Conservation (phyloP, 257 asterid genomes). For the Ocimum tenuiflorum region DNA sequence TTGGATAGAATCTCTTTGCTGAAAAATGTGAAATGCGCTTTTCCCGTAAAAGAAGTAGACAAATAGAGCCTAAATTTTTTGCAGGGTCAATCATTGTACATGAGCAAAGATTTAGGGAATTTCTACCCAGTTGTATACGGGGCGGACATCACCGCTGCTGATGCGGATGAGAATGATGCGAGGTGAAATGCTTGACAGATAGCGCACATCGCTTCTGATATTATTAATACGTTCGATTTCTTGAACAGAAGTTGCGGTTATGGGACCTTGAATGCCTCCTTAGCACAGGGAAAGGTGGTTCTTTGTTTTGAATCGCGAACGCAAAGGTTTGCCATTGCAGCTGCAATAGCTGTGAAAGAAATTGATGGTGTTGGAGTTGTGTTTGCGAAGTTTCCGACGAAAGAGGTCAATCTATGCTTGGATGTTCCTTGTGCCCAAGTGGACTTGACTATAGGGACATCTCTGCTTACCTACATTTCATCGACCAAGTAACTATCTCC, state of each 20-base stretch:
- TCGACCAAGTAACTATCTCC: constrained; percentile 18
- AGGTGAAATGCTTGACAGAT: constrained; percentile 22
- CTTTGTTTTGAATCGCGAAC: constrained; percentile 31
- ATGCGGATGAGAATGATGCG: constrained; percentile 20
- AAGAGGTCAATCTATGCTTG: constrained; percentile 26
- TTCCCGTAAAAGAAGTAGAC: too few species aligned
- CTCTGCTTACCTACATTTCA: constrained; percentile 28
- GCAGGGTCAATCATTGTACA: constrained; percentile 23
- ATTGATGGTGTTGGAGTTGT: constrained; percentile 28
- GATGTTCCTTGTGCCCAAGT: constrained; percentile 37
- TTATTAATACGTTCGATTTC: too few species aligned
- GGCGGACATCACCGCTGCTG: constrained; percentile 23
- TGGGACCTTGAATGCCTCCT: constrained; percentile 29
- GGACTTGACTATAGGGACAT: constrained; percentile 29
- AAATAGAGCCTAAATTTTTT: not conserved
- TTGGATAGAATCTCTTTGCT: too few species aligned
- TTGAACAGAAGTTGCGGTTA: constrained; percentile 23
- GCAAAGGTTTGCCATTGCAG: constrained; percentile 16
- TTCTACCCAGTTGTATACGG: constrained; percentile 28
- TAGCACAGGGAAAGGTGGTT: constrained; percentile 28
- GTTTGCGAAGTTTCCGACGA: constrained; percentile 27
- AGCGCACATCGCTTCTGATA: too few species aligned
- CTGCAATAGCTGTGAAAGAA: constrained; percentile 22
- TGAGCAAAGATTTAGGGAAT: constrained; percentile 4
- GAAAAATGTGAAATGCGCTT: too few species aligned